Evolutionary conservation across 192 early-diverging fungal genomes (phyloP).

Genomic region (Coemansia sp.): DNA sequence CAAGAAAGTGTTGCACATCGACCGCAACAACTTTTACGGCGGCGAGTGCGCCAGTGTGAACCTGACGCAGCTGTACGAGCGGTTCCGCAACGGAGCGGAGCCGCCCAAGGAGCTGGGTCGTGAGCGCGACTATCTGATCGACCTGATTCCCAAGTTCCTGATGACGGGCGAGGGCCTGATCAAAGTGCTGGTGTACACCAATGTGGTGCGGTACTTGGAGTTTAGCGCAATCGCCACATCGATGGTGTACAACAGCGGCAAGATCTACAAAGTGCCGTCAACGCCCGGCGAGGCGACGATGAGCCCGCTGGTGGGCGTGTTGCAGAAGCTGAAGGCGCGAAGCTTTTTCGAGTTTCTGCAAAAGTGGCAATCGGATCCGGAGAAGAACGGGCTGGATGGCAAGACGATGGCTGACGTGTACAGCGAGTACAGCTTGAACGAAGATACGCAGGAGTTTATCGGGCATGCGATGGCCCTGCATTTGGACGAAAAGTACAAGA

Average conservation of each 20-base stretch:
- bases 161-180: constrained; percentile 99
- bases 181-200: constrained; percentile 94
- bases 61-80: constrained; percentile 85
- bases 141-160: constrained; percentile 99
- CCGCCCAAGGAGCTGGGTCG: constrained; percentile 61
- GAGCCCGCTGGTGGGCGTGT: constrained; percentile 84
- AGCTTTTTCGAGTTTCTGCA: constrained; percentile 97
- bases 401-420: constrained; percentile 84
- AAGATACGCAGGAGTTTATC: constrained; percentile 95
- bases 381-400: constrained; percentile 72
- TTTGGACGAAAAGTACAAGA: constrained; percentile 81
- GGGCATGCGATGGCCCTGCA: constrained; percentile 97
- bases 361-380: constrained; percentile 76
- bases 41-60: constrained; percentile 95
- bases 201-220: constrained; percentile 97
- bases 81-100: constrained; percentile 61
- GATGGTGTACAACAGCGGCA: constrained; percentile 86
- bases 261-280: constrained; percentile 94
- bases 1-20: constrained; percentile 90
- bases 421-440: constrained; percentile 86
- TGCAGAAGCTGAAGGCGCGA: constrained; percentile 91
- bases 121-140: constrained; percentile 93
- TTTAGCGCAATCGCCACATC: constrained; percentile 95
- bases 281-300: constrained; percentile 83
- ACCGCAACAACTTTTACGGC: constrained; percentile 98